Conservation (phyloP, 305 asterid species). For the Solanum chacoense region DNA sequence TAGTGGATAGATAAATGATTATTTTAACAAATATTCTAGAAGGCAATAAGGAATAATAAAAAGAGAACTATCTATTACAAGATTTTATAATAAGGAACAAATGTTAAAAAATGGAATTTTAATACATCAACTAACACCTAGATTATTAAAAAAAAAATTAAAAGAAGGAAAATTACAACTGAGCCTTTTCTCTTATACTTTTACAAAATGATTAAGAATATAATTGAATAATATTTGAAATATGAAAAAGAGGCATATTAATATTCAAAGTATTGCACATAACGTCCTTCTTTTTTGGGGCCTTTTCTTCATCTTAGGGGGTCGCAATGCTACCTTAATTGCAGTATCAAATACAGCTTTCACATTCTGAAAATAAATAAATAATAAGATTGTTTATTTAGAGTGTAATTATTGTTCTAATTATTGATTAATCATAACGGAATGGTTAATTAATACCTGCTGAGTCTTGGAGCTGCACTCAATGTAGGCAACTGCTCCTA, state of each 20-base stretch:
- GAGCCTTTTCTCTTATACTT: background rate
- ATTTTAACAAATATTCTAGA: background rate
- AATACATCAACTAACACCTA: background rate
- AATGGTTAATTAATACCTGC: slow-evolving; percentile 37
- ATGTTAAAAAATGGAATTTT: background rate
- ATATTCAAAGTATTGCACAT: slow-evolving; percentile 52
- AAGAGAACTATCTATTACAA: background rate
- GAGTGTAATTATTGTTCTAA: background rate
- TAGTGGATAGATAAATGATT: background rate
- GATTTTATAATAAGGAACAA: background rate
- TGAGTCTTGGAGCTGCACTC: slow-evolving; percentile 92
- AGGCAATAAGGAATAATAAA: background rate
- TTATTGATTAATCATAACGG: background rate
- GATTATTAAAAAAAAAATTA: background rate
- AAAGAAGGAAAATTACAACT: background rate
- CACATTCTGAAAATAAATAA: slow-evolving; percentile 42
- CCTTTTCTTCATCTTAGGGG: slow-evolving; percentile 60
- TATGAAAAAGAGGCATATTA: background rate
- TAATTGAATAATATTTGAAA: background rate
- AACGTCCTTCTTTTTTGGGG: slow-evolving; percentile 28
- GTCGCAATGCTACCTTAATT: slow-evolving; percentile 67
- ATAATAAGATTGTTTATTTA: background rate
- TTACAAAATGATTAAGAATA: background rate
- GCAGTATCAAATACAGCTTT: slow-evolving; percentile 75
- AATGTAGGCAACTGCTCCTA: slow-evolving; percentile 73